These are phyloP conservation scores for Aechmea fasciata DNA, from an alignment of 176 grass and related monocot species.

Conservation along the genomic window DNA sequence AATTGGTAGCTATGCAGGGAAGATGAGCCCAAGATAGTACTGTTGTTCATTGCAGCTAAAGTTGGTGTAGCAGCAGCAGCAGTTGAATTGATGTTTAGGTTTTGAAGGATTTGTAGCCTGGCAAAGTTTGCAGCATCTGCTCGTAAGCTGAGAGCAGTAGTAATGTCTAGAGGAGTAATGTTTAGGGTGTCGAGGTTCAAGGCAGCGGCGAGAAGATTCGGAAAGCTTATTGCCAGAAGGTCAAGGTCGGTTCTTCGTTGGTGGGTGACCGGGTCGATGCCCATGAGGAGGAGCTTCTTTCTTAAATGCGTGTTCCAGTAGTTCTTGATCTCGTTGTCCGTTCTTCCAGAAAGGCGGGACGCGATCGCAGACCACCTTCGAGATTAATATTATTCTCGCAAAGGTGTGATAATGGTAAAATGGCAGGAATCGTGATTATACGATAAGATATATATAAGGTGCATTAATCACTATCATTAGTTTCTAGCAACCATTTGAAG, in stretches of 20 bases:
- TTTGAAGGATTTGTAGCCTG: slow-evolving; percentile 4
- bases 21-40: not conserved
- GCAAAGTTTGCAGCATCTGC: slow-evolving; percentile 4
- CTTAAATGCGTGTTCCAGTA: slow-evolving; percentile 95
- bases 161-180: not conserved
- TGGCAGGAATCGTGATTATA: no score
- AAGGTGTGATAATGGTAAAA: no score
- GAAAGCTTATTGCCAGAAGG: not conserved
- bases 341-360: slow-evolving; percentile 67
- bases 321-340: slow-evolving; percentile 99
- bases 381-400: no score
- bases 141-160: not conserved
- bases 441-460: no score
- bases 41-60: not conserved
- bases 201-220: not conserved
- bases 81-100: not conserved
- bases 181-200: not conserved
- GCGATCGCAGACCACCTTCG: slow-evolving; percentile 89
- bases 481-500: no score
- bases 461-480: no score
- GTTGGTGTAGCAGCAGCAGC: not conserved
- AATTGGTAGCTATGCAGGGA: not conserved
- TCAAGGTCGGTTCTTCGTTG: slow-evolving; percentile 23
- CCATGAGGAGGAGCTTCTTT: slow-evolving; percentile 60
- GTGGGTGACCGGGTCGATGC: slow-evolving; percentile 65